phyloP scores from a whole-genome alignment of 129 eudicot genomes.

The Heracleum sosnowskyi region DNA sequence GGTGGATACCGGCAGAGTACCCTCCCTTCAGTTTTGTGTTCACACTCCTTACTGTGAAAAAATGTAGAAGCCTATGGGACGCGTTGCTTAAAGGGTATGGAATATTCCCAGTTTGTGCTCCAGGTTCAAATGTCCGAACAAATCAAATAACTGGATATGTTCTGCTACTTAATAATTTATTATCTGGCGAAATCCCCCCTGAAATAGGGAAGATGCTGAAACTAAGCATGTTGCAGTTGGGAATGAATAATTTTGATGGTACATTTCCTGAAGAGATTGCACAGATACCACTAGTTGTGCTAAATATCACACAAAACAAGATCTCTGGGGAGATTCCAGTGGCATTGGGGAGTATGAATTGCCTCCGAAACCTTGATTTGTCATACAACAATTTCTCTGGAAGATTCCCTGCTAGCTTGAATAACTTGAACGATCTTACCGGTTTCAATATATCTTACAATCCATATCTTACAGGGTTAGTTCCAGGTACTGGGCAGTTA shows the following conservation, averaged over 20 bases:
- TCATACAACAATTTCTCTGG: slow-evolving; percentile 90
- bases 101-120: slow-evolving; percentile 59
- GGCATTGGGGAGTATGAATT: slow-evolving; percentile 48
- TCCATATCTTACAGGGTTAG: slow-evolving; percentile 56
- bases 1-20: slow-evolving; percentile 98
- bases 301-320: slow-evolving; percentile 55
- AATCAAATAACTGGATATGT: slow-evolving; percentile 55
- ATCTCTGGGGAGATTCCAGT: slow-evolving; percentile 62
- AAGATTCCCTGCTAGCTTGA: slow-evolving; percentile 55
- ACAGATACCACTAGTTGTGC: slow-evolving; percentile 47
- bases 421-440: slow-evolving; percentile 56
- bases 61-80: slow-evolving; percentile 63
- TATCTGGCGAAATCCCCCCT: slow-evolving; percentile 60
- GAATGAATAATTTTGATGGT: slow-evolving; percentile 50
- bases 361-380: slow-evolving; percentile 70
- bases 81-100: slow-evolving; percentile 74
- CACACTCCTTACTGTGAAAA: slow-evolving; percentile 65
- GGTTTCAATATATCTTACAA: slow-evolving; percentile 85
- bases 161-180: slow-evolving; percentile 56
- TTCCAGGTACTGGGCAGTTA: slow-evolving; percentile 74
- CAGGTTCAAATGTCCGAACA: slow-evolving; percentile 44
- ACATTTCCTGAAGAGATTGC: slow-evolving; percentile 54
- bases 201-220: slow-evolving; percentile 64
- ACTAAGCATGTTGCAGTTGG: slow-evolving; percentile 70
- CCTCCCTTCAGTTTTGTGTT: slow-evolving; percentile 88